Evolutionary conservation across 164 flowering plant genomes (phyloP), one percentile per base, ranked within the genome.

Genomic region (Aristolochia contorta): DNA sequence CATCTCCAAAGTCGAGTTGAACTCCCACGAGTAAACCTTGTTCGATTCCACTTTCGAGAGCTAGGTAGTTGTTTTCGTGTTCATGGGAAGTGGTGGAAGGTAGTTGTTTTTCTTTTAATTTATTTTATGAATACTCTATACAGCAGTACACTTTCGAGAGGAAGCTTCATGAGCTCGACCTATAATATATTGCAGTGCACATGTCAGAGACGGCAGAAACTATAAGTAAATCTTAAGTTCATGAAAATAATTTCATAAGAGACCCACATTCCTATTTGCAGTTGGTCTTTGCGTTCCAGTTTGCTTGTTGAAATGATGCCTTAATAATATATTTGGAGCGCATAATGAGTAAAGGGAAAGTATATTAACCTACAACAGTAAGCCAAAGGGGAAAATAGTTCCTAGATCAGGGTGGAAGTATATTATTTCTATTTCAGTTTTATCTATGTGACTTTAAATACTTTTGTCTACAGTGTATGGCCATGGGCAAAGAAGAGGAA

Each of bases 1-100:
- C 15, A 20, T 21, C 24, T 62, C 65, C 32, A 62, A 25, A 4
- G 33, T 54, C 2, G 65, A 62, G 23, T 2, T 54, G 24, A 73
- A 69, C 22, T 63, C 56, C 76, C 73, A 69, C 1, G 67, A 62
- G 4, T 41, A 37, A 22, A 74, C 46, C 16, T 32, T 43, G 37
- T 70, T 66, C 16, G 43, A 21, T 32, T 67, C 74, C 0, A 32
- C 53, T 15, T 49, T 47, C 15, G 20, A n/a, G n/a, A n/a, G n/a
- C n/a, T n/a, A n/a, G n/a, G n/a, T n/a, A n/a, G n/a, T n/a, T 13
- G 43, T 37, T 37, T 37, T 10, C 43, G 7, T 37, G 43, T 3
- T 37, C 43, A 37, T 32, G 33, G 33, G 7, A 37, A 8, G 43
- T 37, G 43, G 43, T 37, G 5, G 0, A 37, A 37, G 43, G 43